Percentiles rank a stretch among this genome's conserved stretches.
These are phyloP conservation scores for Kluyveromyces nonfermentans DNA, from an alignment of 805 yeast species.

Conservation along the genomic window DNA sequence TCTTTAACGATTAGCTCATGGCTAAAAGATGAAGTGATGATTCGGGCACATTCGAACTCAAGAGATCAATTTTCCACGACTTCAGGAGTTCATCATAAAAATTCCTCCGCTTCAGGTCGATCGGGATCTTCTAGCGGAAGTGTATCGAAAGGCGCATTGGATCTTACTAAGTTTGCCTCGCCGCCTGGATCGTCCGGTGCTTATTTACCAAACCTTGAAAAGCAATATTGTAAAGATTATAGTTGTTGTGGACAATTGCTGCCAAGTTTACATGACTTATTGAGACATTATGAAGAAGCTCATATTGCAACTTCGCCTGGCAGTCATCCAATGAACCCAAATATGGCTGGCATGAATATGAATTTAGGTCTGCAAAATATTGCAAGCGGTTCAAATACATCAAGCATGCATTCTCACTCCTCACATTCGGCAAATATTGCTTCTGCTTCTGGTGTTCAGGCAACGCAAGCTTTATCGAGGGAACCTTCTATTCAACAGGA, in stretches of 20 bases:
- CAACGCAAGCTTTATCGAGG: neutral
- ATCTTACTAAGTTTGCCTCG: slow-evolving; percentile 28
- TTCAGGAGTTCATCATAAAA: neutral
- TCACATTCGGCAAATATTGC: neutral
- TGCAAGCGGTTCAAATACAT: neutral
- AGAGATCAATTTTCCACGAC: neutral
- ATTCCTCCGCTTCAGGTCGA: neutral
- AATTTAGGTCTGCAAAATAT: neutral
- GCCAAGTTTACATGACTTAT: slow-evolving; percentile 87
- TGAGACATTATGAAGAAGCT: slow-evolving; percentile 93
- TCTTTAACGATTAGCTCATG: slow-evolving; percentile 90
- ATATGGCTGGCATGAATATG: slow-evolving; percentile 1
- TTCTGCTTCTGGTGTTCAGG: neutral
- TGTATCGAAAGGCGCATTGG: neutral
- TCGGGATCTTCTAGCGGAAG: neutral
- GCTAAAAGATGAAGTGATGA: slow-evolving; percentile 87
- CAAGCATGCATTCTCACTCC: slow-evolving; percentile 1
- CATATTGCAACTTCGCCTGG: slow-evolving; percentile 67
- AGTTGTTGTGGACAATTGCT: slow-evolving; percentile 89
- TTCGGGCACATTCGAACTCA: slow-evolving; percentile 29
- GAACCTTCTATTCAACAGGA: slow-evolving; percentile 2
- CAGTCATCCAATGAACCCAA: slow-evolving; percentile 4
- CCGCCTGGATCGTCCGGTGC: slow-evolving; percentile 59
- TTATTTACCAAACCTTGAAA: slow-evolving; percentile 86
- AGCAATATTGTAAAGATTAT: slow-evolving; percentile 93